A percentile compares a stretch with the other conserved stretches of the same genome.
Conservation (phyloP, 176 grass and related monocot genomes). For the Luzula sylvatica region DNA sequence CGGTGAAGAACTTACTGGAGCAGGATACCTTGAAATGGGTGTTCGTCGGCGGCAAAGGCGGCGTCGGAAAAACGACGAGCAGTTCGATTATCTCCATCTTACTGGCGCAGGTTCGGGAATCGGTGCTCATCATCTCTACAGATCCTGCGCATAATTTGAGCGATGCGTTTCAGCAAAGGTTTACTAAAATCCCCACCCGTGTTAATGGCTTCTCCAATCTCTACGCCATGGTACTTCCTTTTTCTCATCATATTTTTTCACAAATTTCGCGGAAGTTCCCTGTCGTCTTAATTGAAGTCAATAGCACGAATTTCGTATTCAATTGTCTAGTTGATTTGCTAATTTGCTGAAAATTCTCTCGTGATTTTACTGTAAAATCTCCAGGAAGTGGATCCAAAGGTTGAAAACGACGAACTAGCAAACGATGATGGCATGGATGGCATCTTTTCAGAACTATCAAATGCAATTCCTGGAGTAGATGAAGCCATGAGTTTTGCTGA, state of each 20-base stretch:
- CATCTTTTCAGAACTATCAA: slow-evolving; percentile 91
- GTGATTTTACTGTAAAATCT: slow-evolving; percentile 21
- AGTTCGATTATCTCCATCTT: slow-evolving; percentile 92
- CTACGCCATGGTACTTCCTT: slow-evolving; percentile 68
- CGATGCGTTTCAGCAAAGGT: slow-evolving; percentile 98
- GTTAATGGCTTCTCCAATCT: slow-evolving; percentile 92
- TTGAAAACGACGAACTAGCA: slow-evolving; percentile 83
- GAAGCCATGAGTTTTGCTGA: slow-evolving; percentile 99
- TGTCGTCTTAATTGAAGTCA: too few species aligned
- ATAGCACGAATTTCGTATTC: not conserved
- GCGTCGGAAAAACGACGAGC: slow-evolving; percentile 97
- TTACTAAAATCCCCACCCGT: slow-evolving; percentile 99
- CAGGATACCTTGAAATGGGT: slow-evolving; percentile 96
- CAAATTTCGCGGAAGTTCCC: too few species aligned
- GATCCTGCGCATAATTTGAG: slow-evolving; percentile 98
- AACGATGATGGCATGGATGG: slow-evolving; percentile 81
- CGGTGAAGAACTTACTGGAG: slow-evolving; percentile 81
- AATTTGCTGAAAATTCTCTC: not conserved
- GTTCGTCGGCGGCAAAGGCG: slow-evolving; percentile 98
- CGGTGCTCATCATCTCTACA: slow-evolving; percentile 97
- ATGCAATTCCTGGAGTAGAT: slow-evolving; percentile 98
- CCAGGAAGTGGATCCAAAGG: slow-evolving; percentile 92
- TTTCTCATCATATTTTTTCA: slow-evolving; percentile 6
- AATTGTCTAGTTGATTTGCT: not conserved
- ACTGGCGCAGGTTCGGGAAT: slow-evolving; percentile 69